Conservation (phyloP, 345 rosid genomes). For the Camelina neglecta region DNA sequence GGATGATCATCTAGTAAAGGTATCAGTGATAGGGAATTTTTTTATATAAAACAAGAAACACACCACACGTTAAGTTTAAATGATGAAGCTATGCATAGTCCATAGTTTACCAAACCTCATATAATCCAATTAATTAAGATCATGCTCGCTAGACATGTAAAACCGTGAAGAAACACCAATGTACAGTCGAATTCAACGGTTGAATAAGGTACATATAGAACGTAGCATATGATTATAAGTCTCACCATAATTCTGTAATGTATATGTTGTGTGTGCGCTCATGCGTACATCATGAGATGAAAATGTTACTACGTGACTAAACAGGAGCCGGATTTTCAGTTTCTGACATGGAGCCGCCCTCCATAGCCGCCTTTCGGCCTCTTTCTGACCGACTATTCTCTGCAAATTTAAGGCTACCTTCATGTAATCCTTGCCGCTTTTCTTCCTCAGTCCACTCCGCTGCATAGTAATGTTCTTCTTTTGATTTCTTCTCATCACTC, state of each 20-base stretch:
- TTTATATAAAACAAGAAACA: not conserved
- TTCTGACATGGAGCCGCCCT: constrained; percentile 39
- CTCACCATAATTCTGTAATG: constrained; percentile 4
- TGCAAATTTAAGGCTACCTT: constrained; percentile 67
- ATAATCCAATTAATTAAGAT: not conserved
- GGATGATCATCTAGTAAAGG: not conserved
- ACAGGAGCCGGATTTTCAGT: constrained; percentile 50
- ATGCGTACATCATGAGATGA: constrained; percentile 7
- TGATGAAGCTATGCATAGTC: not conserved
- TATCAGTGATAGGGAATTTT: not conserved
- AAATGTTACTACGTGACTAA: constrained; percentile 32
- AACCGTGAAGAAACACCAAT: constrained; percentile 7
- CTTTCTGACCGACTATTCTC: constrained; percentile 74
- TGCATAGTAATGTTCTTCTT: constrained; percentile 64
- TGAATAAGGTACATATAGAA: not conserved
- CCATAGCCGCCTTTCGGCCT: constrained; percentile 49
- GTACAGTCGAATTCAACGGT: not conserved
- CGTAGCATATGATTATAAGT: not conserved
- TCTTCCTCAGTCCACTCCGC: constrained; percentile 71
- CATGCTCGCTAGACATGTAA: constrained; percentile 5
- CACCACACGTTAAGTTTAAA: not conserved
- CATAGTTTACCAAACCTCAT: not conserved
- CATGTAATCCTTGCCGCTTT: constrained; percentile 59
- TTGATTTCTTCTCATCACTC: constrained; percentile 45
- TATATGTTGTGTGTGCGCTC: not conserved